Base-by-base conservation (phyloP, 2,329 filamentous ascomycete genomes). In the Pestalotiopsis sp. region DNA sequence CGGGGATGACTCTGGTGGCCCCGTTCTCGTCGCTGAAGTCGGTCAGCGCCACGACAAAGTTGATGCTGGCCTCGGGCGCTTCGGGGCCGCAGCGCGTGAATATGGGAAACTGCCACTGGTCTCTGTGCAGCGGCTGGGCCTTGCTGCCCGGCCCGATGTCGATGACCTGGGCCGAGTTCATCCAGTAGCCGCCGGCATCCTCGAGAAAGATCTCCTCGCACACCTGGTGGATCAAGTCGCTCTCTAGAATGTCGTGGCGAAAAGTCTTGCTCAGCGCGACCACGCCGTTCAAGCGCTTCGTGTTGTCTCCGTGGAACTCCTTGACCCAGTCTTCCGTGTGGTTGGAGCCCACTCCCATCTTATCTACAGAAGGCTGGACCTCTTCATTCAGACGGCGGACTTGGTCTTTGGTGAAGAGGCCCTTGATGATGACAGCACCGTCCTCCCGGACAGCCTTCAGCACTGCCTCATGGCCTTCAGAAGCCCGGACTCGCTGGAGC, bases 1-100 rank as follows among this genome's bases (percentile, higher is more conserved):
- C 73, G 12, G 76, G 77, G 4, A 78, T 77, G 67, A 78, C 72
- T 27, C 75, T 72, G 2, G 77, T 78, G 0, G 76, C 76, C 9
- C 76, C 77, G 57, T 77, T 78, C 39, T 72, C 74, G 27, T 74
- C 75, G 25, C 66, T 75, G 68, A 77, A 77, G 36, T 73, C 71
- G 45, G 72, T 72, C 64, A 77, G 61, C 2, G 76, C 76, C 9
- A 78, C 73, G 36, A 78, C 71, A 65, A 77, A 75, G 23, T 75
- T 77, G 67, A 72, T 45, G 38, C 71, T 75, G 5, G 73, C 75
- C 67, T 77, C 74, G 39, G 73, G 70, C 45, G 72, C 72, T 27
- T 76, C 71, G 17, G 74, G 69, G 17, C 76, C 76, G 38, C 69
- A 68, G 49, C 66, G 68, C 17, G 73, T 75, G 69, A 76, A 76